Percentiles rank a stretch among this genome's conserved stretches.
phyloP scores from a whole-genome alignment of 306 rosid genomes.

The Vigna unguiculata region DNA sequence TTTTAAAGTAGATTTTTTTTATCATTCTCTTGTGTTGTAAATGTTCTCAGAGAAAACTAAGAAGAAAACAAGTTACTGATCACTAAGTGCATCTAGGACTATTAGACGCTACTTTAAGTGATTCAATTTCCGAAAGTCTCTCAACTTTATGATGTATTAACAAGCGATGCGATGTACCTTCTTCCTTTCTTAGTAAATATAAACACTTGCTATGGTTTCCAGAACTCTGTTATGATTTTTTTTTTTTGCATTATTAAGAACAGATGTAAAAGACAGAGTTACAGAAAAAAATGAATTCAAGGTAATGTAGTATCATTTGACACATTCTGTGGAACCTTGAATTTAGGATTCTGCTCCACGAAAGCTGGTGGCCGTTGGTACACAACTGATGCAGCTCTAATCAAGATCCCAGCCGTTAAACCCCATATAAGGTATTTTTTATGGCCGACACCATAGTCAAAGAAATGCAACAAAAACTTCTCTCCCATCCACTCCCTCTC shows the following conservation, averaged over 20 bases:
- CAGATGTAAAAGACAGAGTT: conserved; percentile 11
- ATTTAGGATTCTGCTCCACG: conserved; percentile 81
- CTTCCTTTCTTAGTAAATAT: conserved; percentile 37
- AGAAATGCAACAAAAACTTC: conserved; percentile 81
- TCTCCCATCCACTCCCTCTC: conserved; percentile 95
- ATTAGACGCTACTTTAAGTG: background rate
- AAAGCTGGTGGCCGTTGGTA: conserved; percentile 80
- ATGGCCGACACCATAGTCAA: conserved; percentile 66
- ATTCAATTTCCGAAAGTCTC: conserved; percentile 10
- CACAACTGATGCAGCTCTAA: conserved; percentile 88
- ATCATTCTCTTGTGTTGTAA: no score
- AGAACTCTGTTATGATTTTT: conserved; percentile 11
- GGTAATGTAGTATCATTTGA: conserved; percentile 54
- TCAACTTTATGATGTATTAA: conserved; percentile 5
- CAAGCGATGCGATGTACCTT: conserved; percentile 24
- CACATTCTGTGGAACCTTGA: conserved; percentile 65
- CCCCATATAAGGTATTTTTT: conserved; percentile 87
- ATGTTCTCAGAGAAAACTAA: background rate
- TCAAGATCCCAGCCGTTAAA: conserved; percentile 92
- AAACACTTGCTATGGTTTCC: conserved; percentile 19
- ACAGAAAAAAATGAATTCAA: conserved; percentile 46
- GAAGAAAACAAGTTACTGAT: conserved; percentile 8
- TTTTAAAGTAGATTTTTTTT: no score
- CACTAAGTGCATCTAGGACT: conserved; percentile 9
- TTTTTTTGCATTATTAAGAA: conserved; percentile 25